Conservation (phyloP, 345 rosid genomes). For the Passiflora organensis region DNA sequence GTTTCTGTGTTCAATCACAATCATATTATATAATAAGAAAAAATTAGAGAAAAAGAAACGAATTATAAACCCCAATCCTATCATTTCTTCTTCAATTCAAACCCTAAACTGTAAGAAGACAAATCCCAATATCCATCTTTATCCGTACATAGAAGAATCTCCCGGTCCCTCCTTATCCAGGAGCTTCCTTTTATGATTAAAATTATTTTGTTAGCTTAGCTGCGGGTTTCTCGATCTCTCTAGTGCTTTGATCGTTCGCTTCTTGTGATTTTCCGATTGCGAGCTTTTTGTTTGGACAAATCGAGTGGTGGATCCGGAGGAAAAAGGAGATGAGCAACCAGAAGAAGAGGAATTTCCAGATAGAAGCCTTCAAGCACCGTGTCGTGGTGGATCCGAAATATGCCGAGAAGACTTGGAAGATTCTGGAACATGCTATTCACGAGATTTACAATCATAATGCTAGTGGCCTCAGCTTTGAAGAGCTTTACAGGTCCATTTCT, state of each 20-base stretch:
- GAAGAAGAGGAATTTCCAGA: constrained; percentile 95
- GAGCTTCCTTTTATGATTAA: no score
- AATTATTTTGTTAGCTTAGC: not conserved
- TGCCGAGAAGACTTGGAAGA: constrained; percentile 96
- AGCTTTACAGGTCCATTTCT: constrained; percentile 70
- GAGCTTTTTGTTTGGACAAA: not conserved
- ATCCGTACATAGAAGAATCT: no score
- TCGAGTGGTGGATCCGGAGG: constrained; percentile 8
- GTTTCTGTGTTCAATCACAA: no score
- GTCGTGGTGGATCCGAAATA: constrained; percentile 98
- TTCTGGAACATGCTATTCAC: constrained; percentile 93
- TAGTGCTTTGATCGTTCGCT: not conserved
- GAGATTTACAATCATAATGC: constrained; percentile 99
- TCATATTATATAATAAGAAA: no score
- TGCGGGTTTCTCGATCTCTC: not conserved
- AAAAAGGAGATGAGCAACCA: constrained; percentile 73
- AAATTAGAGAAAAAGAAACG: no score
- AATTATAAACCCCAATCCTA: no score
- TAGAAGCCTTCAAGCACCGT: constrained; percentile 97
- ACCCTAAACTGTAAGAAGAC: no score
- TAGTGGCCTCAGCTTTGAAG: constrained; percentile 95
- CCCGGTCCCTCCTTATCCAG: no score
- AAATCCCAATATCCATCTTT: no score
- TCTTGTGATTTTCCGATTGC: not conserved
- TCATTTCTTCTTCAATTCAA: no score